These are phyloP conservation scores for Hymenoscyphus linearis DNA, from an alignment of 2,329 filamentous ascomycete species.

Conservation along the genomic window DNA sequence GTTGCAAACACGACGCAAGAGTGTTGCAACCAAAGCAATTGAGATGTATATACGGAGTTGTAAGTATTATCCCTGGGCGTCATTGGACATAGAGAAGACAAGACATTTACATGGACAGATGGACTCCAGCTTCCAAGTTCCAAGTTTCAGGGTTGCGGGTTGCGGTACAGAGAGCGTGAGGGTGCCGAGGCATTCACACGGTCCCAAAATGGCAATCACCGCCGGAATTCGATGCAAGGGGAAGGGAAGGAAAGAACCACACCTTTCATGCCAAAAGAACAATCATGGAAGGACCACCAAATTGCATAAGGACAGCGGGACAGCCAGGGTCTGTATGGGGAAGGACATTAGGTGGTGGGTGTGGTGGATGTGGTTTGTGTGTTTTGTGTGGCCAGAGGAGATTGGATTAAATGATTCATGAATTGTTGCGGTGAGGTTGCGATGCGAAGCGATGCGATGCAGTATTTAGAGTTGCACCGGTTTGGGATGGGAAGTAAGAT, in stretches of 20 bases:
- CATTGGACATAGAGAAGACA: background rate
- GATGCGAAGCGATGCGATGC: background rate
- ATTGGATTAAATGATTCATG: background rate
- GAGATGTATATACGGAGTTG: background rate
- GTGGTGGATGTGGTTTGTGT: background rate
- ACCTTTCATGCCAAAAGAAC: background rate
- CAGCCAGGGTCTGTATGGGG: background rate
- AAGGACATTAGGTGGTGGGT: background rate
- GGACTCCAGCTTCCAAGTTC: background rate
- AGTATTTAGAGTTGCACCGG: background rate
- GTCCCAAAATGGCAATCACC: background rate
- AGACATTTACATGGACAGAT: background rate
- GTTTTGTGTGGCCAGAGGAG: background rate
- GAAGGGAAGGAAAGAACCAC: background rate
- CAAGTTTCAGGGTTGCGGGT: too few relatives aligned
- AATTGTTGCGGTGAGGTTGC: background rate
- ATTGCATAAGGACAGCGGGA: background rate
- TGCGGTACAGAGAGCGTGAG: too few relatives aligned
- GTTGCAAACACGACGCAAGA: background rate
- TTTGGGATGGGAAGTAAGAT: background rate
- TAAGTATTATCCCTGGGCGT: background rate
- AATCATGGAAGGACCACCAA: background rate
- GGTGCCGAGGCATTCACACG: too few relatives aligned
- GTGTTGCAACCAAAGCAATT: background rate
- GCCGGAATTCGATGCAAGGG: background rate